A percentile compares a stretch with the other conserved stretches of the same genome.
Evolutionary conservation across 306 rosid genomes (phyloP).

Genomic region (Gleditsia sinensis): DNA sequence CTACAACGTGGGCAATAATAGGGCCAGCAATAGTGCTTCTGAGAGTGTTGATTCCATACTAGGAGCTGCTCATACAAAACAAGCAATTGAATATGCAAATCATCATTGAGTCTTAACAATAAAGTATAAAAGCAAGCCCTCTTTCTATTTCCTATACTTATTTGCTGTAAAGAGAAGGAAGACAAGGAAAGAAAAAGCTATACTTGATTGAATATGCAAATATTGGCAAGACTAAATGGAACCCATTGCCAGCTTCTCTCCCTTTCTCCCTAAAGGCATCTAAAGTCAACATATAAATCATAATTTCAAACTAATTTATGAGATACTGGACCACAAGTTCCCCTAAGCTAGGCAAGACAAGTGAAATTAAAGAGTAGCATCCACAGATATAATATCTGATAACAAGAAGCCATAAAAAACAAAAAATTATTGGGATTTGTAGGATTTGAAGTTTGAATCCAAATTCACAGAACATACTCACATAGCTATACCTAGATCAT

Average conservation of each 20-base stretch:
- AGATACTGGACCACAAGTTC: constrained; percentile 14
- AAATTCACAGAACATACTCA: constrained; percentile 9
- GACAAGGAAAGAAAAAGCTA: too few relatives aligned
- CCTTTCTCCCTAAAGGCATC: constrained; percentile 62
- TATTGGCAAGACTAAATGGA: constrained; percentile 46
- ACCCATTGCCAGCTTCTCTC: constrained; percentile 44
- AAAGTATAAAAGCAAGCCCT: too few relatives aligned
- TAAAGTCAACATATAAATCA: constrained; percentile 32
- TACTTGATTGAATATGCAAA: too few relatives aligned
- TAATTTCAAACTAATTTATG: constrained; percentile 29
- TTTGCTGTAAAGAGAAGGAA: too few relatives aligned
- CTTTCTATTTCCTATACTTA: too few relatives aligned
- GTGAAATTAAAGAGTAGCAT: constrained; percentile 9
- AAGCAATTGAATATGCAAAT: too few relatives aligned
- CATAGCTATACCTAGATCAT: constrained; percentile 16
- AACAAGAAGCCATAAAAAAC: background rate
- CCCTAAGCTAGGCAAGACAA: constrained; percentile 21
- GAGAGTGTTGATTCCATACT: too few relatives aligned
- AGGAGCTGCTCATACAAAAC: too few relatives aligned
- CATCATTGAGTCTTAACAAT: too few relatives aligned
- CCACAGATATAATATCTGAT: constrained; percentile 4
- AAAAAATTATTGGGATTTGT: background rate
- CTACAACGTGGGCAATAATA: too few relatives aligned
- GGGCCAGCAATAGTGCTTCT: too few relatives aligned
- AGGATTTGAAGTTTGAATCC: constrained; percentile 1